A percentile compares a stretch with the other conserved stretches of the same genome.
phyloP scores from a whole-genome alignment of 2,329 filamentous ascomycete species.

The Helotiales sp. region DNA sequence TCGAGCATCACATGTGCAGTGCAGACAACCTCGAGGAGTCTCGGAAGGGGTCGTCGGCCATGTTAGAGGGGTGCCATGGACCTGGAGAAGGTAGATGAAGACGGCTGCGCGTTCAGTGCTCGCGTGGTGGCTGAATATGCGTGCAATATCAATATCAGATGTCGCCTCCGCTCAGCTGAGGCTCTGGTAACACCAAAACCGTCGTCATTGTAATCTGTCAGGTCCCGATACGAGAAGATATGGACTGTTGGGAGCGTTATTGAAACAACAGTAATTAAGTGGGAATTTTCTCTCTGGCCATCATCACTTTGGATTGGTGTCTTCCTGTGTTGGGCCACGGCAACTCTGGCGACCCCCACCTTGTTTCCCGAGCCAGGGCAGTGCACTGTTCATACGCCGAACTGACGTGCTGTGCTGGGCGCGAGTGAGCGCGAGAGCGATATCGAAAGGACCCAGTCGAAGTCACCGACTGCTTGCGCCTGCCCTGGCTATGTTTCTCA shows the following conservation, averaged over 20 bases:
- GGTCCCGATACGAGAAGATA: not conserved
- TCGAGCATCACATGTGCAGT: not conserved
- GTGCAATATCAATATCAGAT: not conserved
- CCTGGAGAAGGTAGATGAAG: not conserved
- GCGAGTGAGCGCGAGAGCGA: not conserved
- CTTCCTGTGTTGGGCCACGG: no score
- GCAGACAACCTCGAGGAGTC: no score
- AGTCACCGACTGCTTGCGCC: not conserved
- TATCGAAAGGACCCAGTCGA: not conserved
- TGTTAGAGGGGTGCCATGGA: not conserved
- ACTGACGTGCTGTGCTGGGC: no score
- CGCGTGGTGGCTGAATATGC: not conserved
- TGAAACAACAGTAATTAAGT: not conserved
- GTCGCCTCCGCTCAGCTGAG: not conserved
- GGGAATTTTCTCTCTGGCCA: not conserved
- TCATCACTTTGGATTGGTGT: not conserved
- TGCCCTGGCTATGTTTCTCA: no score
- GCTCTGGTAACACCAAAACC: not conserved
- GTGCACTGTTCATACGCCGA: not conserved
- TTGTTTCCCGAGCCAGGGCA: not conserved
- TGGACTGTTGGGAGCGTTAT: not conserved
- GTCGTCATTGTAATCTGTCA: not conserved
- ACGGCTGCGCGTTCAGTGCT: not conserved
- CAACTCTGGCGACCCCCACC: slow-evolving; percentile 1
- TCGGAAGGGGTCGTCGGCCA: no score